Conservation (phyloP, 2,329 filamentous ascomycete species). For the Thielaviopsis populi region DNA sequence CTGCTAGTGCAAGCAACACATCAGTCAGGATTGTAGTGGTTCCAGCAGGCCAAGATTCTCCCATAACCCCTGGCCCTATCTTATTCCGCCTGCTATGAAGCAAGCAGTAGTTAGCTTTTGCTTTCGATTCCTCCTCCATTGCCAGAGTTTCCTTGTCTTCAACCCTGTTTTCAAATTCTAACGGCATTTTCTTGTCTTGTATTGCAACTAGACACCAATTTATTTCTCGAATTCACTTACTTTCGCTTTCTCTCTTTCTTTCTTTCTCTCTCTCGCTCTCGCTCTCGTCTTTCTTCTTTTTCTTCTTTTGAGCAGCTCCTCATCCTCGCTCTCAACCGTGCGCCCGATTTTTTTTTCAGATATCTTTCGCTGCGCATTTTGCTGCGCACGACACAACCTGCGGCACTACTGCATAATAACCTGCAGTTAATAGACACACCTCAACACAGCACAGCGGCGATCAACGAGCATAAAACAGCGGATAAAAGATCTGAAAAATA, state of each 20-base stretch:
- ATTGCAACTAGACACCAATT: background rate
- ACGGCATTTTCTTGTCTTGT: background rate
- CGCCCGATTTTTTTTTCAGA: background rate
- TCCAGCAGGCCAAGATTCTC: background rate
- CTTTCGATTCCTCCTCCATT: background rate
- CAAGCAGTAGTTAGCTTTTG: background rate
- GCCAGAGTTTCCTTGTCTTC: background rate
- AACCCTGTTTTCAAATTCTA: background rate
- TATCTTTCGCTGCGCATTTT: background rate
- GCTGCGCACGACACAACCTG: background rate
- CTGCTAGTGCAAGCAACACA: conserved; percentile 1
- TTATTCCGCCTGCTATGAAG: background rate
- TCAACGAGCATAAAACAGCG: background rate
- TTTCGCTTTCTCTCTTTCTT: background rate
- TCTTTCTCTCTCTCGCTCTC: background rate
- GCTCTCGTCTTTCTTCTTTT: background rate
- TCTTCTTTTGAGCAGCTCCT: background rate
- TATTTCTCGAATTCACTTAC: background rate
- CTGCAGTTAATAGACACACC: background rate
- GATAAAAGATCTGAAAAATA: background rate
- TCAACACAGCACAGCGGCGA: background rate
- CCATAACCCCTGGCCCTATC: background rate
- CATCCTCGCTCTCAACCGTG: background rate
- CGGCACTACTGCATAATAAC: background rate
- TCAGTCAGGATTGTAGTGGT: conserved; percentile 1